phyloP scores from a whole-genome alignment of 2,329 filamentous ascomycete species.

The Colletotrichum shisoi region DNA sequence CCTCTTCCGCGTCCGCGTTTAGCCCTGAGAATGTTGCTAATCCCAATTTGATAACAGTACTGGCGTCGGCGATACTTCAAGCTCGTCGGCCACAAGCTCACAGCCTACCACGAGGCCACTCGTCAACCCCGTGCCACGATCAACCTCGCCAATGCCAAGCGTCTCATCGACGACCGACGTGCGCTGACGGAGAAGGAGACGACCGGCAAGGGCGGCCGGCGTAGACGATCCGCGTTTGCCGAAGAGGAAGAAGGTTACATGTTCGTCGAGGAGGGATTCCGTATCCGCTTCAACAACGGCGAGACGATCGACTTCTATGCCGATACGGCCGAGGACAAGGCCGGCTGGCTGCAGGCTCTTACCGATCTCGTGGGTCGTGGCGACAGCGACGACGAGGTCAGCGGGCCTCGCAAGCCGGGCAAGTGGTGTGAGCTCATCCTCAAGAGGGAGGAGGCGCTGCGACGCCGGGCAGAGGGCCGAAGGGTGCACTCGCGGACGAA shows the following conservation, averaged over 20 bases:
- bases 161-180: slow-evolving; percentile 90
- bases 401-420: slow-evolving; percentile 55
- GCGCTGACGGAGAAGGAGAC: slow-evolving; percentile 85
- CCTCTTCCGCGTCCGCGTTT: slow-evolving; percentile 37
- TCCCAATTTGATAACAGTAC: slow-evolving; percentile 69
- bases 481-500: slow-evolving; percentile 65
- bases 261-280: slow-evolving; percentile 99
- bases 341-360: slow-evolving; percentile 92
- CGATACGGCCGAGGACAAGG: slow-evolving; percentile 85
- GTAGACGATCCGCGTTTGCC: slow-evolving; percentile 92
- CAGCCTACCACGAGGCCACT: slow-evolving; percentile 94
- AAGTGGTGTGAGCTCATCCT: slow-evolving; percentile 75
- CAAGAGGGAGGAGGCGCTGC: slow-evolving; percentile 68
- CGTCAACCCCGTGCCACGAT: slow-evolving; percentile 96
- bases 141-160: slow-evolving; percentile 90
- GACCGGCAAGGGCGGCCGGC: slow-evolving; percentile 75
- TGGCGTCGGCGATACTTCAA: slow-evolving; percentile 99
- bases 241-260: slow-evolving; percentile 99
- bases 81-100: slow-evolving; percentile 87
- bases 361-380: slow-evolving; percentile 71
- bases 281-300: slow-evolving; percentile 96
- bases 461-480: slow-evolving; percentile 60
- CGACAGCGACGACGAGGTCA: slow-evolving; percentile 57
- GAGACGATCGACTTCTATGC: slow-evolving; percentile 99
- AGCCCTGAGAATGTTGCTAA: slow-evolving; percentile 50